Conservation (phyloP, 352 stramenopile genomes). For the Sclerospora graminicola region DNA sequence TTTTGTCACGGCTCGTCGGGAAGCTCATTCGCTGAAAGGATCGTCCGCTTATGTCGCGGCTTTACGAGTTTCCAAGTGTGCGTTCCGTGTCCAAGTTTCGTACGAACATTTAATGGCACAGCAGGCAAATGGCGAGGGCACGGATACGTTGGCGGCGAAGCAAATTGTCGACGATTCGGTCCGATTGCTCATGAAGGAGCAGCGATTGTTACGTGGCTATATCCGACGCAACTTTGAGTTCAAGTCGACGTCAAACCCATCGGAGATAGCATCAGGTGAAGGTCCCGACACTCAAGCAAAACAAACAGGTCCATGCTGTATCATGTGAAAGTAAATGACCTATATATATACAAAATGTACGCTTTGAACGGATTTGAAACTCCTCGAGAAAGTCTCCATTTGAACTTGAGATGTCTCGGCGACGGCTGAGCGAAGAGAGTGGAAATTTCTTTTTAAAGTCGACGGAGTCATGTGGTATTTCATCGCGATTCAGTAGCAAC, state of each 20-base stretch:
- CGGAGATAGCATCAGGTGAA: not conserved
- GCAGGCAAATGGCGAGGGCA: slow-evolving; percentile 10
- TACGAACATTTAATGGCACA: slow-evolving; percentile 52
- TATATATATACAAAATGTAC: no score
- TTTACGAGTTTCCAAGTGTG: slow-evolving; percentile 61
- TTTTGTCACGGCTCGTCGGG: slow-evolving; percentile 37
- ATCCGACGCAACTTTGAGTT: slow-evolving; percentile 78
- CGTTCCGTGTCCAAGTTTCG: slow-evolving; percentile 68
- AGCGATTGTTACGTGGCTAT: slow-evolving; percentile 58
- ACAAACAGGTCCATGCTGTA: slow-evolving; percentile 8
- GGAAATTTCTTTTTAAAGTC: no score
- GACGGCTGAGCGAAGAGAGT: no score
- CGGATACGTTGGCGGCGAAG: slow-evolving; percentile 1
- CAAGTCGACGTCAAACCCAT: slow-evolving; percentile 2
- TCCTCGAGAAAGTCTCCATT: no score
- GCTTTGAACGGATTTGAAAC: no score
- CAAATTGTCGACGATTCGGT: slow-evolving; percentile 20
- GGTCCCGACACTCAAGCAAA: slow-evolving; percentile 8
- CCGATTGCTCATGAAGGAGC: slow-evolving; percentile 48
- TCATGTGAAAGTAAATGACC: no score
- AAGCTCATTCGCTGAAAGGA: slow-evolving; percentile 75
- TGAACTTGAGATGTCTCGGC: no score
- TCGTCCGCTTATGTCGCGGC: slow-evolving; percentile 76
- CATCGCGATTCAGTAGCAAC: no score
- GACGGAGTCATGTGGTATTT: no score